Evolutionary conservation across 495 filamentous ascomycete genomes (phyloP).

Genomic region (Evernia prunastri): DNA sequence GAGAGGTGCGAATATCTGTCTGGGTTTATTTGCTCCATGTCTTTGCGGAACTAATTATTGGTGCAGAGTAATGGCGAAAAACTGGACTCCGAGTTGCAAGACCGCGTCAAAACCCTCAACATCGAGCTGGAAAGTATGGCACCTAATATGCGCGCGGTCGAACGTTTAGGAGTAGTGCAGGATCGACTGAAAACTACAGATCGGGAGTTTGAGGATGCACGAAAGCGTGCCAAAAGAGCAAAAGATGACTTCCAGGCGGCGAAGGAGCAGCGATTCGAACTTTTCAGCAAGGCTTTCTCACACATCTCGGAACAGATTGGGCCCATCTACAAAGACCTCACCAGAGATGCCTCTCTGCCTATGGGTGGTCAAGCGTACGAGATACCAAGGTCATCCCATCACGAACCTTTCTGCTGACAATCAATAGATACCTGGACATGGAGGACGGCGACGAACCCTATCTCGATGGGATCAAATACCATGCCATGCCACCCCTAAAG

Average conservation of each 20-base stretch:
- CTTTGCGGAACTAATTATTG: slow-evolving; percentile 27
- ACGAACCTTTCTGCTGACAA: neutral
- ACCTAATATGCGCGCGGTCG: slow-evolving; percentile 91
- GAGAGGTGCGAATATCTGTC: slow-evolving; percentile 51
- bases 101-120: slow-evolving; percentile 66
- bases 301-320: slow-evolving; percentile 95
- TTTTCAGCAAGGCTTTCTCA: slow-evolving; percentile 90
- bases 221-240: slow-evolving; percentile 61
- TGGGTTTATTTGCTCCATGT: neutral
- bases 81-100: slow-evolving; percentile 70
- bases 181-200: slow-evolving; percentile 78
- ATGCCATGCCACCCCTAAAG: slow-evolving; percentile 97
- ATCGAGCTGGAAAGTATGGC: slow-evolving; percentile 84
- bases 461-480: slow-evolving; percentile 90
- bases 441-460: slow-evolving; percentile 89
- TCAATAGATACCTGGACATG: slow-evolving; percentile 71
- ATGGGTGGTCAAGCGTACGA: slow-evolving; percentile 78
- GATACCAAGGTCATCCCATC: neutral
- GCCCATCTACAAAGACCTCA: slow-evolving; percentile 91
- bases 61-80: slow-evolving; percentile 59
- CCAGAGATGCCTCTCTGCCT: slow-evolving; percentile 73
- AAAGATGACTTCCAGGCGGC: slow-evolving; percentile 76
- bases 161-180: slow-evolving; percentile 82
- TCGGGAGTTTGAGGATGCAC: slow-evolving; percentile 80
- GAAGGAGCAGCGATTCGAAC: slow-evolving; percentile 74